Percentiles rank a stretch among this genome's conserved stretches.
Conservation (phyloP, 2,329 filamentous ascomycete species). For the Cytospora leucostoma region DNA sequence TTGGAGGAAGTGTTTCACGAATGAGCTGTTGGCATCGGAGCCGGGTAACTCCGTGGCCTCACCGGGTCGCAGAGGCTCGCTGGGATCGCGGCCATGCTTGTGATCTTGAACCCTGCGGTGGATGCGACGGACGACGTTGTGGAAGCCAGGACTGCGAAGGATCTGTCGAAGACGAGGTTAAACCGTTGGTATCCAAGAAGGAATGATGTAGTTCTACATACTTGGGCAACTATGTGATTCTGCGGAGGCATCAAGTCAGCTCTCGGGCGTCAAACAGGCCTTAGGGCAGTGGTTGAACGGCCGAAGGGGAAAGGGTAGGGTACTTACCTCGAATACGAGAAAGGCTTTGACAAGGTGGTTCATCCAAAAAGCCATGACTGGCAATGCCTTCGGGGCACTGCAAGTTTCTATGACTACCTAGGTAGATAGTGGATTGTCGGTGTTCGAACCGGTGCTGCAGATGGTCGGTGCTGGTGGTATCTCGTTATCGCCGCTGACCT, state of each 20-base stretch:
- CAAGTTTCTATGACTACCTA: neutral
- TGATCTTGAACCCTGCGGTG: slow-evolving; percentile 52
- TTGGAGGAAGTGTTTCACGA: slow-evolving; percentile 51
- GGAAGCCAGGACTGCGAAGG: slow-evolving; percentile 53
- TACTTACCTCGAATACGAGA: slow-evolving; percentile 14
- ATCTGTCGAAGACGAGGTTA: slow-evolving; percentile 40
- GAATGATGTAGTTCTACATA: neutral
- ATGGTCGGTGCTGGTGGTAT: neutral
- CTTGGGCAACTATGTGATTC: slow-evolving; percentile 31
- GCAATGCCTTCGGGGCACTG: neutral
- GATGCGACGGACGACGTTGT: slow-evolving; percentile 54
- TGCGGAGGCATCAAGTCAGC: slow-evolving; percentile 10
- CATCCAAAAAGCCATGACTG: slow-evolving; percentile 19
- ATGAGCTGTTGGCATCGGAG: slow-evolving; percentile 37
- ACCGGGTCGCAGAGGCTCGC: slow-evolving; percentile 52
- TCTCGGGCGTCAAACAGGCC: neutral
- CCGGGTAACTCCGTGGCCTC: slow-evolving; percentile 47
- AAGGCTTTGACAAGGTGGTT: slow-evolving; percentile 13
- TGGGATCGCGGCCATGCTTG: slow-evolving; percentile 51
- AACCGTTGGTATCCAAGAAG: neutral
- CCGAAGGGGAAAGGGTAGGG: neutral
- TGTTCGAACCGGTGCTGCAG: neutral
- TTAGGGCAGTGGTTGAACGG: too few relatives aligned
- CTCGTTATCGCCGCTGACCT: too few relatives aligned
- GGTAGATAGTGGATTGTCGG: neutral